phyloP scores from a whole-genome alignment of 176 grass and related monocot genomes.

The Hordeum vulgare region DNA sequence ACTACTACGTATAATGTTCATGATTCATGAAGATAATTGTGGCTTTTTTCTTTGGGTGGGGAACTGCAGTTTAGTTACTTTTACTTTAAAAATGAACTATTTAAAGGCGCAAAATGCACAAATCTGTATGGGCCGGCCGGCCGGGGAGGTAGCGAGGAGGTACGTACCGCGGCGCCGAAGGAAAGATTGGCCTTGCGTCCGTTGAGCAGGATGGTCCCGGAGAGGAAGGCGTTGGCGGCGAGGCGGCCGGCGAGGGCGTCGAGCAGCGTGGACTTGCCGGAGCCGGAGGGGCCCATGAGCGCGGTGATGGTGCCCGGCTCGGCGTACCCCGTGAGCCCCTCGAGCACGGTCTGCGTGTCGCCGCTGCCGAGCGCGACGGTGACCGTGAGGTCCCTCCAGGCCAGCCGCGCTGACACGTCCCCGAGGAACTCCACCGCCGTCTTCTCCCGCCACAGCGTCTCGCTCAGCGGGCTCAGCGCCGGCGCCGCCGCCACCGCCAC shows the following conservation, averaged over 20 bases:
- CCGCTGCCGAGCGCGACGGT: conserved; percentile 60
- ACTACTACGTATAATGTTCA: not conserved
- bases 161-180: conserved; percentile 78
- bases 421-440: conserved; percentile 47
- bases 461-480: conserved; percentile 84
- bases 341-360: conserved; percentile 74
- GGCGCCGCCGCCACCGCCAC: conserved; percentile 14
- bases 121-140: not conserved
- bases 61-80: too few relatives aligned
- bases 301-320: conserved; percentile 89
- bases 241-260: conserved; percentile 75
- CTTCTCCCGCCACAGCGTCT: conserved; percentile 90
- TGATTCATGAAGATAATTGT: not conserved
- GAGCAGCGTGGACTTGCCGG: conserved; percentile 95
- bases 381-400: conserved; percentile 88
- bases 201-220: conserved; percentile 74
- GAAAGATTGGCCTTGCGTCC: conserved; percentile 91
- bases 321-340: conserved; percentile 75
- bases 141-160: not conserved
- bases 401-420: conserved; percentile 82
- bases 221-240: conserved; percentile 84
- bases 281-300: conserved; percentile 91
- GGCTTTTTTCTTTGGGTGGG: not conserved
- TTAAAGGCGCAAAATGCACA: too few relatives aligned
- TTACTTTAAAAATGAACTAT: too few relatives aligned